phyloP scores from a whole-genome alignment of 768 basidiomycete species.

The Lepiota brunneoincarnata region DNA sequence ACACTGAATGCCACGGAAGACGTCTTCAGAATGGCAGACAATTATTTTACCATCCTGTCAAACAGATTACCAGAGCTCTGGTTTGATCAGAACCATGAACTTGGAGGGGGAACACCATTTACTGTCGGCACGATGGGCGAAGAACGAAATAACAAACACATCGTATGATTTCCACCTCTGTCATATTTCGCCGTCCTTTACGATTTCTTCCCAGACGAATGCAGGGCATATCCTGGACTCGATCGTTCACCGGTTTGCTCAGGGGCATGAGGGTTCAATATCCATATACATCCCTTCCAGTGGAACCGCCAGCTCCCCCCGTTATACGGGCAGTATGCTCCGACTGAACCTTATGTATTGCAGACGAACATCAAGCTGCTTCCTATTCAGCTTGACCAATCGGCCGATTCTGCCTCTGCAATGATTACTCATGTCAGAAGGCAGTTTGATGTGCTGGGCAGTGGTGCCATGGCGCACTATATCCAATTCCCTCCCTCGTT shows the following conservation, averaged over 20 bases:
- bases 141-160: constrained; percentile 54
- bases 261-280: background rate
- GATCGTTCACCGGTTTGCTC: constrained; percentile 18
- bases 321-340: constrained; percentile 38
- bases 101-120: constrained; percentile 60
- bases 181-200: constrained; percentile 1
- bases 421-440: constrained; percentile 41
- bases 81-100: constrained; percentile 61
- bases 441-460: constrained; percentile 32
- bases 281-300: constrained; percentile 25
- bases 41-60: constrained; percentile 59
- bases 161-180: constrained; percentile 38
- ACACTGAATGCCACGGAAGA: constrained; percentile 42
- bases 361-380: constrained; percentile 51
- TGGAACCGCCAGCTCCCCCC: constrained; percentile 7
- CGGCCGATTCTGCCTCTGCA: constrained; percentile 27
- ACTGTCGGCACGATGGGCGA: constrained; percentile 58
- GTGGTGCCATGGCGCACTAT: constrained; percentile 33
- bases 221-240: constrained; percentile 44
- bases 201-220: constrained; percentile 29
- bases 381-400: constrained; percentile 25
- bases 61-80: constrained; percentile 58
- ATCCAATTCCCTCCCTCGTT: constrained; percentile 43
- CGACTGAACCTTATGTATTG: constrained; percentile 42
- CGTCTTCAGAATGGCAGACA: constrained; percentile 65